phyloP scores from a whole-genome alignment of 495 filamentous ascomycete species.

The Neurospora terricola region DNA sequence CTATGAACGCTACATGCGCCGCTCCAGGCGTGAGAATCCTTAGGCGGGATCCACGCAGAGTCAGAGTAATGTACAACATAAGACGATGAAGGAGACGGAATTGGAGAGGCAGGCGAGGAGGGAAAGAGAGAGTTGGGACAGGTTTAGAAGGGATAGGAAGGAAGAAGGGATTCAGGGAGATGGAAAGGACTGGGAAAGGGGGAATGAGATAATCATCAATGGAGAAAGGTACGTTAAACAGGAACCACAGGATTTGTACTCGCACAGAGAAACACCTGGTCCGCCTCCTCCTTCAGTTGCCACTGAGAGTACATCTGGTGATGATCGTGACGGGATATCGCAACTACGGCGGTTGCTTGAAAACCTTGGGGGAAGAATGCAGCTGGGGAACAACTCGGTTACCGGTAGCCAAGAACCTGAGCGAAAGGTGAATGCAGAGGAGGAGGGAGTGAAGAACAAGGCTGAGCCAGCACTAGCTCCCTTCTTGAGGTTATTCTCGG shows the following conservation, averaged over 20 bases:
- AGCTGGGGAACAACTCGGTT: not conserved
- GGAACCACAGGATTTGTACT: not conserved
- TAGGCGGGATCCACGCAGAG: not conserved
- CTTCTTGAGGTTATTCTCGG: not conserved
- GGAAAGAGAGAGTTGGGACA: not conserved
- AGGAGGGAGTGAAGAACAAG: not conserved
- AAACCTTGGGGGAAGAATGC: not conserved
- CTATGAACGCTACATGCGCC: not conserved
- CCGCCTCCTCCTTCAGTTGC: not conserved
- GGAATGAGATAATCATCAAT: not conserved
- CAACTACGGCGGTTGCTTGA: not conserved
- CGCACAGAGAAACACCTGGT: not conserved
- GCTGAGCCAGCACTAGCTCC: not conserved
- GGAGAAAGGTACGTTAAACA: not conserved
- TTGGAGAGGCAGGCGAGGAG: not conserved
- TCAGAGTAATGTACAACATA: not conserved
- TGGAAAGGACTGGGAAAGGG: not conserved
- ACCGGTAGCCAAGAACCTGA: not conserved
- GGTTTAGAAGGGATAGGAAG: not conserved
- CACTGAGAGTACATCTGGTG: not conserved
- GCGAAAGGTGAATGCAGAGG: not conserved
- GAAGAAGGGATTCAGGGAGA: not conserved
- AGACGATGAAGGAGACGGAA: not conserved
- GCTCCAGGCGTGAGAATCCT: not conserved
- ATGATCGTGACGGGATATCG: not conserved